Base-by-base conservation (phyloP, 768 basidiomycete species). In the Kwoniella shandongensis region DNA sequence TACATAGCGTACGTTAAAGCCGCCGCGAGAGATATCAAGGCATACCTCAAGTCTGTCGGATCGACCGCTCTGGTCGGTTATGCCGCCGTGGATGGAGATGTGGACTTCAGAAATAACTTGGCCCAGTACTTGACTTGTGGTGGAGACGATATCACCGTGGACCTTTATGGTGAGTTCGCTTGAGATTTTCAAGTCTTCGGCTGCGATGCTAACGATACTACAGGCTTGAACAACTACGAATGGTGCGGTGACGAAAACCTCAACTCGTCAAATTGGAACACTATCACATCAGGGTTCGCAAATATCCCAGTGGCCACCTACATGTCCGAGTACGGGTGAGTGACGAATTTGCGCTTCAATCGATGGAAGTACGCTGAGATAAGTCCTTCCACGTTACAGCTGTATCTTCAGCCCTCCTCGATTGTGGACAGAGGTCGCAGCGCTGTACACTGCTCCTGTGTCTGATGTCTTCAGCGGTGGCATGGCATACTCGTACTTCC, bases 121-220 rank as follows among this genome's bases (percentile, higher is more conserved):
- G 89, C 91, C 8, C 81, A 85, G 67, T 96, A 85, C 73, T 81
- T 96, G 29, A 82, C 87, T 20, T 96, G 92, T 69, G 88, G 89
- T 65, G 82, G 83, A 8, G 85, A 81, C 52, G 72, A 80, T 7
- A 83, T 83, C 13, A 76, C 87, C 18, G 86, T 96, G 54, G 92
- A 96, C 75, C 66, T 96, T 11, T 94, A 85, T 63, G 92, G 92
- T 78, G 83, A 88, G 73, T 70, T 17, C n/a, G 12, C 11, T 42
- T 23, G 41, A 25, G 6, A 11, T 25, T 13, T 12, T 42, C 23
- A 25, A 4, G 2, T 7, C 17, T 10, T 7, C 23, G 23, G 8
- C 4, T 2, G 27, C 32, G 20, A 2, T 18, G 36, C 36, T 39
- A 15, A 38, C 29, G 11, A 40, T 10, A 13, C 4, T 12, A 32